Percentiles rank a stretch among this genome's conserved stretches.
Conservation (phyloP, 805 yeast species). For the Teunomyces barrocoloradensis region DNA sequence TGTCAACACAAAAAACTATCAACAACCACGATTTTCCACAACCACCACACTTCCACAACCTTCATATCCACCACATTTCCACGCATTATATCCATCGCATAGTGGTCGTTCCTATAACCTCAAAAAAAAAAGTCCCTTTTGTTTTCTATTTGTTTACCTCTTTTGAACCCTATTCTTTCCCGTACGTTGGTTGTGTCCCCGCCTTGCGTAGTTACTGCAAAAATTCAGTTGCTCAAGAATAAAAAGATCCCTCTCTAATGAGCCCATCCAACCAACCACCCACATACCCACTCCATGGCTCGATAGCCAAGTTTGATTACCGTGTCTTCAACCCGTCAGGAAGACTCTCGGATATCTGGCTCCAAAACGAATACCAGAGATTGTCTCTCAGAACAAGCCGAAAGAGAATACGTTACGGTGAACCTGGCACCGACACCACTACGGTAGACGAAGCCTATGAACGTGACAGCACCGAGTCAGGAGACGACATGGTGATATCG, state of each 20-base stretch:
- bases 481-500: constrained; percentile 35
- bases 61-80: too few relatives aligned
- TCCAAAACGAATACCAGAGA: constrained; percentile 26
- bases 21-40: too few relatives aligned
- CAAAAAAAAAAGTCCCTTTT: too few relatives aligned
- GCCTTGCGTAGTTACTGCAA: too few relatives aligned
- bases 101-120: too few relatives aligned
- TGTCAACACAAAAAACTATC: too few relatives aligned
- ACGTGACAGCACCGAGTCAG: constrained; percentile 18
- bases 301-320: constrained; percentile 30
- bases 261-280: constrained; percentile 23
- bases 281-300: constrained; percentile 30
- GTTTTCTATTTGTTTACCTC: too few relatives aligned
- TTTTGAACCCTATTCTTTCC: too few relatives aligned
- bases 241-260: background rate
- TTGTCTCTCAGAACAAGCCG: constrained; percentile 20
- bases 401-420: constrained; percentile 15
- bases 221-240: too few relatives aligned
- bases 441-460: constrained; percentile 12
- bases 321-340: constrained; percentile 28
- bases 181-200: too few relatives aligned
- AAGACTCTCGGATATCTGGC: constrained; percentile 32
- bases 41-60: too few relatives aligned
- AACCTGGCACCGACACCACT: constrained; percentile 9
- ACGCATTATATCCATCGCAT: too few relatives aligned